These are phyloP conservation scores for Saturnispora zaruensis DNA, from an alignment of 805 yeast genomes.

Conservation along the genomic window DNA sequence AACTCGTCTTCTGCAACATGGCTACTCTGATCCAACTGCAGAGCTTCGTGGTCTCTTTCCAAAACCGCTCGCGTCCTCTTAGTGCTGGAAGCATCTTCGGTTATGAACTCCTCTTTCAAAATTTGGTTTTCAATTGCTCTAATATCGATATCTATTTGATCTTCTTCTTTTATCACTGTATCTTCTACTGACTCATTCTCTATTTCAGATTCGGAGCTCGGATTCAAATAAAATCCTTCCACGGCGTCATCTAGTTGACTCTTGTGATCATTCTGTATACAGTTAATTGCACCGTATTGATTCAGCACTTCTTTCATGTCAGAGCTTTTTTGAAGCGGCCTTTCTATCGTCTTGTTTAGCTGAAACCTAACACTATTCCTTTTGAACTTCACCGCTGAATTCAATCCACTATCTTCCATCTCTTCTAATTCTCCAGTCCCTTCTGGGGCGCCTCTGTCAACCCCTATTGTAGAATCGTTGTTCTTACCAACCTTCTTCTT, in stretches of 20 bases:
- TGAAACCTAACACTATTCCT: background rate
- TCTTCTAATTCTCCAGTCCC: conserved; percentile 3
- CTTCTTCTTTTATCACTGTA: conserved; percentile 1
- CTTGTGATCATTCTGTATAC: background rate
- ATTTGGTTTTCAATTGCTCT: conserved; percentile 3
- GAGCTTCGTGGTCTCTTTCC: background rate
- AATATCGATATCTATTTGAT: background rate
- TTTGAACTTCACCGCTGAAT: background rate
- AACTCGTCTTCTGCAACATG: background rate
- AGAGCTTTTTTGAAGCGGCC: too few species aligned
- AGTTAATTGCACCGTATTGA: background rate
- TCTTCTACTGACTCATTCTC: background rate
- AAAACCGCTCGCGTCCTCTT: background rate
- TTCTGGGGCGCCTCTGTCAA: background rate
- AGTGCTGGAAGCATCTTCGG: background rate
- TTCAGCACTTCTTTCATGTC: background rate
- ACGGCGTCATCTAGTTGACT: background rate
- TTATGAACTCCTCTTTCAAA: conserved; percentile 4
- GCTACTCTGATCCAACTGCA: background rate
- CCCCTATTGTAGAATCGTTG: conserved; percentile 2
- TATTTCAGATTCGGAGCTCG: background rate
- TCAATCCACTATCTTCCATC: background rate
- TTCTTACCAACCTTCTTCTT: background rate
- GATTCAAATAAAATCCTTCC: conserved; percentile 2
- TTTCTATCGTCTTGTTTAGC: background rate